Evolutionary conservation across 139 green algal species (phyloP).

Genomic region (Closterium sp.): DNA sequence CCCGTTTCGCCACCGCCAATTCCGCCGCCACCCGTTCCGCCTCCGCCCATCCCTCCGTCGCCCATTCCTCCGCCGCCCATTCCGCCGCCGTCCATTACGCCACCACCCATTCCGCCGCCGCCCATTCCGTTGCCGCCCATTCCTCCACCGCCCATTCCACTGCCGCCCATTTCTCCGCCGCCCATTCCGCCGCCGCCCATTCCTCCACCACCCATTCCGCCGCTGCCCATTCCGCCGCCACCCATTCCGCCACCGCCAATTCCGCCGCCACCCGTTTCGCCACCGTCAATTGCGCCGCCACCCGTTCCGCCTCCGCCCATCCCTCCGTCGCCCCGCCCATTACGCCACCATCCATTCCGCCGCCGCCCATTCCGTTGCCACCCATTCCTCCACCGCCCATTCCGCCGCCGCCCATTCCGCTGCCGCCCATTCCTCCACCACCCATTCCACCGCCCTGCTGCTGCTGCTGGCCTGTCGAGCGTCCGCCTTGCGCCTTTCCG

Average conservation of each 20-base stretch:
- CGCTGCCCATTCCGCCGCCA: too few relatives aligned
- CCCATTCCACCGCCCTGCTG: too few relatives aligned
- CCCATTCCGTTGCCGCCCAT: not conserved
- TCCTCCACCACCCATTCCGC: too few relatives aligned
- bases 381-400: not conserved
- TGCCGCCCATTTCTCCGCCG: too few relatives aligned
- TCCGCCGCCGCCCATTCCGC: not conserved
- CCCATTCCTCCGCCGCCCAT: not conserved
- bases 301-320: not conserved
- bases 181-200: too few relatives aligned
- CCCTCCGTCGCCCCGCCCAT: not conserved
- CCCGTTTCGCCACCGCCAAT: not conserved
- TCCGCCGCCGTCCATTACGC: not conserved
- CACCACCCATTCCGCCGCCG: too few relatives aligned
- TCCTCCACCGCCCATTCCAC: not conserved
- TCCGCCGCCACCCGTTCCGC: not conserved
- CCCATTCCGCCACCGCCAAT: too few relatives aligned
- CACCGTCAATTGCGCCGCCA: too few relatives aligned
- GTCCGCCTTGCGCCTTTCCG: not conserved
- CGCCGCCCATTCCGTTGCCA: not conserved
- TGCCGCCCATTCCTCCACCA: too few relatives aligned
- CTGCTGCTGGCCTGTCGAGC: not conserved
- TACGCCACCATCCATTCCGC: not conserved
- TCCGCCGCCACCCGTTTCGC: too few relatives aligned
- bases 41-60: not conserved